These are phyloP conservation scores for Lasiodiplodia sp. DNA, from an alignment of 2,329 filamentous ascomycete genomes.

Conservation along the genomic window DNA sequence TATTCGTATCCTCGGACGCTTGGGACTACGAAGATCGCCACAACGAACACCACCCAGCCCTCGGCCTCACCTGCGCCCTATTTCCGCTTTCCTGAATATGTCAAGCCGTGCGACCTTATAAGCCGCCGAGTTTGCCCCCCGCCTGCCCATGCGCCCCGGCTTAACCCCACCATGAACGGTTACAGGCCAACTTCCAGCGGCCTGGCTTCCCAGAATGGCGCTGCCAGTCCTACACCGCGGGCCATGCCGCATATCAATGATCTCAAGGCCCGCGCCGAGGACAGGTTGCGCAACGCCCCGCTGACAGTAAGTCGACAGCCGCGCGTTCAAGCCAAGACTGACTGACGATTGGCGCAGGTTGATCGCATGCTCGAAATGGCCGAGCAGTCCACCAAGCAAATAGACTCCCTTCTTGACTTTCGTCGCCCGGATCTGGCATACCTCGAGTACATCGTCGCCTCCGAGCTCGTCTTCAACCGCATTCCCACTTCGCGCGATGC, in stretches of 20 bases:
- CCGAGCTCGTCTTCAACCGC: conserved; percentile 76
- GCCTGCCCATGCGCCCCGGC: conserved; percentile 26
- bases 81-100: conserved; percentile 16
- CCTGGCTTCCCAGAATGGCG: conserved; percentile 36
- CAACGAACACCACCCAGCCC: conserved; percentile 13
- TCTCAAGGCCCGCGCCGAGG: conserved; percentile 49
- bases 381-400: conserved; percentile 52
- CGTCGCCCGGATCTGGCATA: conserved; percentile 76
- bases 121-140: conserved; percentile 3
- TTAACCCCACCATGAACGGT: conserved; percentile 30
- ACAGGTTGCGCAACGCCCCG: conserved; percentile 41
- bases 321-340: not conserved
- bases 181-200: conserved; percentile 36
- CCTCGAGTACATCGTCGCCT: conserved; percentile 83
- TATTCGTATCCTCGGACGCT: conserved; percentile 24
- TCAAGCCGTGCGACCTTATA: conserved; percentile 9
- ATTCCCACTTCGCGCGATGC: conserved; percentile 81
- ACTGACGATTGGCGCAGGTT: conserved; percentile 41
- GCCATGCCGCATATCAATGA: conserved; percentile 52
- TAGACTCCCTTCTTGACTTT: conserved; percentile 67
- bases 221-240: conserved; percentile 36
- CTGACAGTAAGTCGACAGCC: conserved; percentile 38
- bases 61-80: not conserved
- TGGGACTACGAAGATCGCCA: conserved; percentile 18
- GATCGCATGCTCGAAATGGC: conserved; percentile 51